Evolutionary conservation across 306 rosid species (phyloP).

Genomic region (Alnus glutinosa): DNA sequence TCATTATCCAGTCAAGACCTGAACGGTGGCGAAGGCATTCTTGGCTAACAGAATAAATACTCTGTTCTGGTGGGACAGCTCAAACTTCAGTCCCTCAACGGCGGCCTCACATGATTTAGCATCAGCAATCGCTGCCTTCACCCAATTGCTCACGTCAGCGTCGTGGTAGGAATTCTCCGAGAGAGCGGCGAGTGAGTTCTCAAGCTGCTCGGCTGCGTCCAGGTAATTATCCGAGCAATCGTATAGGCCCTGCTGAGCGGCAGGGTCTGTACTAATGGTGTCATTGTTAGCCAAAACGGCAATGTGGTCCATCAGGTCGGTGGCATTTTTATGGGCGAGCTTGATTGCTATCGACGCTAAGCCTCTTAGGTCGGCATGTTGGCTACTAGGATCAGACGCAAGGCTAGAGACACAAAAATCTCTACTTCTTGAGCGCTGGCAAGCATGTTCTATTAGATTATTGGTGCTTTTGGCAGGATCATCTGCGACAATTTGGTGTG

Average conservation of each 20-base stretch:
- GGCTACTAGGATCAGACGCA: slow-evolving; percentile 25
- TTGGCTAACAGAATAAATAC: slow-evolving; percentile 29
- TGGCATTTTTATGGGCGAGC: slow-evolving; percentile 35
- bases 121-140: slow-evolving; percentile 28
- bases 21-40: slow-evolving; percentile 22
- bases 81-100: neutral
- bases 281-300: slow-evolving; percentile 18
- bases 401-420: slow-evolving; percentile 32
- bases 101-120: slow-evolving; percentile 20
- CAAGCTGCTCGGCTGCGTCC: slow-evolving; percentile 46
- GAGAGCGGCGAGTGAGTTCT: slow-evolving; percentile 29
- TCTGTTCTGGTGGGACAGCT: slow-evolving; percentile 10
- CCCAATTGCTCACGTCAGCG: slow-evolving; percentile 35
- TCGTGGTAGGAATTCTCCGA: slow-evolving; percentile 10
- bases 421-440: slow-evolving; percentile 13
- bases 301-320: slow-evolving; percentile 33
- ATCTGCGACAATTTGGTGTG: slow-evolving; percentile 10
- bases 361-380: slow-evolving; percentile 35
- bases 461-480: neutral
- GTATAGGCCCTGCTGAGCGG: slow-evolving; percentile 22
- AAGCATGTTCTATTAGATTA: slow-evolving; percentile 23
- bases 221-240: slow-evolving; percentile 43
- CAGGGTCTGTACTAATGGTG: neutral
- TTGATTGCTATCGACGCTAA: slow-evolving; percentile 33
- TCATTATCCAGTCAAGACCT: neutral